Conservation (phyloP, 202 grass and related monocot species). For the Setaria viridis region DNA sequence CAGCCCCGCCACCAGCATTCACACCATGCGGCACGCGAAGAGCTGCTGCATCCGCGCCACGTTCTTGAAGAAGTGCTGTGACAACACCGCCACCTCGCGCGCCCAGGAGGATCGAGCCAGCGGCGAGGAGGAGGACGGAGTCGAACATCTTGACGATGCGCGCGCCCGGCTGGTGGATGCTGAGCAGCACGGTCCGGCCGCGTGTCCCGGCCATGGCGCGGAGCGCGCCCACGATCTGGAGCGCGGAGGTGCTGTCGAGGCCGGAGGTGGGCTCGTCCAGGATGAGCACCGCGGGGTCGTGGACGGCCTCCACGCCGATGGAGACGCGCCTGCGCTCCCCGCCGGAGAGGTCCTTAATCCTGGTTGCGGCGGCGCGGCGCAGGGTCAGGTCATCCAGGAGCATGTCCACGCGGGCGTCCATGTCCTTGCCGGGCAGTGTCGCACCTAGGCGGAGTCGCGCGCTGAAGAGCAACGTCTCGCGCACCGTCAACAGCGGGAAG, state of each 20-base stretch:
- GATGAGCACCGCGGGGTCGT: too few relatives aligned
- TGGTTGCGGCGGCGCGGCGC: constrained; percentile 50
- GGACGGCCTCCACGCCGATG: too few relatives aligned
- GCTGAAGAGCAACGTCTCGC: constrained; percentile 82
- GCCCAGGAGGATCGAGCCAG: constrained; percentile 59
- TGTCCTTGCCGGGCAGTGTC: background rate
- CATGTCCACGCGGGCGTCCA: constrained; percentile 46
- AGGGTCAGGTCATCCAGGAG: constrained; percentile 69
- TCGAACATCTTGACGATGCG: constrained; percentile 89
- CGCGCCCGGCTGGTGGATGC: too few relatives aligned
- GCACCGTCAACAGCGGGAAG: constrained; percentile 84
- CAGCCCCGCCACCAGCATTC: constrained; percentile 78
- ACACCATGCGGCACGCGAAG: constrained; percentile 79
- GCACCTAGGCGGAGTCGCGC: constrained; percentile 67
- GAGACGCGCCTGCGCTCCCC: too few relatives aligned
- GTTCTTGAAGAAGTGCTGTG: constrained; percentile 79
- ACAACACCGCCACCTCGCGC: constrained; percentile 67
- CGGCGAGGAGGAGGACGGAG: constrained; percentile 79
- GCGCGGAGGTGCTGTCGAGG: too few relatives aligned
- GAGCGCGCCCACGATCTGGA: constrained; percentile 77
- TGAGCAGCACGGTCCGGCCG: too few relatives aligned
- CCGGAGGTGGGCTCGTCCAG: too few relatives aligned
- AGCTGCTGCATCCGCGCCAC: constrained; percentile 81
- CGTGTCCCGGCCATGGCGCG: too few relatives aligned
- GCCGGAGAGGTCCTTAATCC: too few relatives aligned